Evolutionary conservation across 805 yeast species (phyloP), one percentile per base, ranked within the genome.

Genomic region (Blastobotrys terrestris): DNA sequence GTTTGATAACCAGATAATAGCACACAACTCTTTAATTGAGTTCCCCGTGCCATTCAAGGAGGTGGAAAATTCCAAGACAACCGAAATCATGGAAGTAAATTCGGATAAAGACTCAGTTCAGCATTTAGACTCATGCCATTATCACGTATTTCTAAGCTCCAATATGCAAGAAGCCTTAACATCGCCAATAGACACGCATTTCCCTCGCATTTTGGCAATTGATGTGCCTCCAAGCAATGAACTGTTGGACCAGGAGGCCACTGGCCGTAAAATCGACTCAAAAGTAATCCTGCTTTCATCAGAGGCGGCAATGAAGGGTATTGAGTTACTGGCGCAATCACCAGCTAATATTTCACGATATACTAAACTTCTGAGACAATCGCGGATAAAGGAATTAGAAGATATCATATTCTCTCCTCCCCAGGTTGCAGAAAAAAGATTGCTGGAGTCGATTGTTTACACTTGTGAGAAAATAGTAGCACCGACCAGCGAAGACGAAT

Each of bases 11-110:
- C 62, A 58, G 40, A 59, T 63, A 11, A 65, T 59, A 49, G 66
- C 68, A 8, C 64, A 65, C 19, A 68, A 69, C 53, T 61, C 71
- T 40, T 51, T 63, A 16, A 57, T 64, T 21, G 70, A 61, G 45
- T 67, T 54, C 51, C 61, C 60, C 3, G 47, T 63, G 20, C 66
- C 66, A 1, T 57, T 55, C 48, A 48, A 56, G 48, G 63, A 62
- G 50, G 39, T 45, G 44, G 20, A 62, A 61, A 21, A 61, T 56
- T 14, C 59, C 60, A 13, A 48, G 14, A 50, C 50, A 16, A 58
- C 56, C 11, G 68, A 68, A 52, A 55, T 64, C 35, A 43, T 66
- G 13, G 72, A 68, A 52, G 69, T 58, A 31, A 58, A 59, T 26
- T 62, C 67, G 11, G 48, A 53, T 14, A 39, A 50, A 14, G 67